Base-by-base conservation (phyloP, 116 monocot genomes). In the Dioscorea cayenensis region DNA sequence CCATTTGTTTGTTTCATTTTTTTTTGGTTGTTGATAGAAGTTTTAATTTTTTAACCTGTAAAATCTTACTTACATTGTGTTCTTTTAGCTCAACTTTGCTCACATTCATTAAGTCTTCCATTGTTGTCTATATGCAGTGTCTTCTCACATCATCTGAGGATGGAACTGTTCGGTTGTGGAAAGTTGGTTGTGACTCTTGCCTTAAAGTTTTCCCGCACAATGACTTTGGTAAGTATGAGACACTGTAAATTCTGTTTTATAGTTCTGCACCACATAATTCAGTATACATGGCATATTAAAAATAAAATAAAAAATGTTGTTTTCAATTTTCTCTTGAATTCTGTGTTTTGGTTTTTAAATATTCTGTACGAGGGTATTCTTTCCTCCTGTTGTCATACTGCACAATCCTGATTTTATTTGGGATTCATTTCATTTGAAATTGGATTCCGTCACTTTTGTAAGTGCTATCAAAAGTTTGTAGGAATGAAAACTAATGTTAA, bases 131-230 rank as follows among this genome's bases (percentile, higher is more conserved):
- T 55, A 12, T 87, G 83, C 89, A 95, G 95, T 73, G 28, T 66
- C 73, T 95, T 23, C 84, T 95, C 71, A 75, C 90, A 68, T 80
- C 95, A n/a, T 95, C 91, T 25, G 86, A 80, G 71, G 95, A 95
- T 67, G 84, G 83, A 78, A 94, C 88, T 32, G 90, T 86, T 36
- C 85, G 88, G 2, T 19, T 94, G 73, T 90, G 94, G 94, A 81
- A 88, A 84, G 76, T 83, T 71, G 95, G 95, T 28, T 77, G 70
- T 36, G 49, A 83, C 66, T 65, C 69, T 49, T 95, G 95, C 67
- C 75, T 91, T 71, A 73, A 74, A 66, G 73, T 88, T 65, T 95
- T 89, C 71, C 77, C 70, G 12, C 95, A 95, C 67, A 83, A 79
- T 64, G 75, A 90, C 71, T 95, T 89, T 77, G 95, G 95, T 95